Conservation (phyloP, 2,329 filamentous ascomycete genomes). For the Aspergillus sp. region DNA sequence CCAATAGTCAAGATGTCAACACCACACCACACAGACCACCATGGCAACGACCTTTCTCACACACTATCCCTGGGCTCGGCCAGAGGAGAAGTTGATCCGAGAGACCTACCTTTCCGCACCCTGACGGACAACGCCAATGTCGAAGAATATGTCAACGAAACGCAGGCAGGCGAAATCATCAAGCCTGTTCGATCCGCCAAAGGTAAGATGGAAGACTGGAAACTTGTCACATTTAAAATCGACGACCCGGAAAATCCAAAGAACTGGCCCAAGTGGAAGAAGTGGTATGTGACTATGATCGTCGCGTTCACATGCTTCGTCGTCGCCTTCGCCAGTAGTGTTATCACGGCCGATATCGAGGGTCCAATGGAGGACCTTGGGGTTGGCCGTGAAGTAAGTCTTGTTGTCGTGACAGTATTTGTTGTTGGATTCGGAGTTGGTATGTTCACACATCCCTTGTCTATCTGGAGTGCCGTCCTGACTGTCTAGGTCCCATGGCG, state of each 20-base stretch:
- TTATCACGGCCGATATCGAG: slow-evolving; percentile 76
- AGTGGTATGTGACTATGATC: slow-evolving; percentile 86
- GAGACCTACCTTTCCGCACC: slow-evolving; percentile 69
- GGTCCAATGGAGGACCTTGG: slow-evolving; percentile 67
- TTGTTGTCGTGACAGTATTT: slow-evolving; percentile 75
- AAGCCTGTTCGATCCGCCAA: slow-evolving; percentile 57
- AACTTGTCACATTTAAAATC: slow-evolving; percentile 72
- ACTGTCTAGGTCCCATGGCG: slow-evolving; percentile 66
- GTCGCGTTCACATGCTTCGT: slow-evolving; percentile 78
- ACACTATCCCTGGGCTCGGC: slow-evolving; percentile 31
- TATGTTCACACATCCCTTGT: slow-evolving; percentile 31
- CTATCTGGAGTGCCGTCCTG: slow-evolving; percentile 11
- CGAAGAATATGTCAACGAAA: slow-evolving; percentile 69
- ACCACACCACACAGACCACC: slow-evolving; percentile 9
- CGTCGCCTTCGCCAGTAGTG: slow-evolving; percentile 71
- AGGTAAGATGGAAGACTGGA: slow-evolving; percentile 58
- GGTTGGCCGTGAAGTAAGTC: slow-evolving; percentile 72
- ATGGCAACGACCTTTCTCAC: slow-evolving; percentile 24
- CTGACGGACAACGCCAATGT: slow-evolving; percentile 65
- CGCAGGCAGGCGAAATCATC: slow-evolving; percentile 64
- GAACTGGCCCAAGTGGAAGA: slow-evolving; percentile 78
- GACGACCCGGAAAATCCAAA: slow-evolving; percentile 79
- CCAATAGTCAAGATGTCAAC: slow-evolving; percentile 20
- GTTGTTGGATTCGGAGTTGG: slow-evolving; percentile 82
- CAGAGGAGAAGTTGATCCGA: slow-evolving; percentile 42